phyloP scores from a whole-genome alignment of 2,329 filamentous ascomycete genomes.

The Clarireedia paspali region DNA sequence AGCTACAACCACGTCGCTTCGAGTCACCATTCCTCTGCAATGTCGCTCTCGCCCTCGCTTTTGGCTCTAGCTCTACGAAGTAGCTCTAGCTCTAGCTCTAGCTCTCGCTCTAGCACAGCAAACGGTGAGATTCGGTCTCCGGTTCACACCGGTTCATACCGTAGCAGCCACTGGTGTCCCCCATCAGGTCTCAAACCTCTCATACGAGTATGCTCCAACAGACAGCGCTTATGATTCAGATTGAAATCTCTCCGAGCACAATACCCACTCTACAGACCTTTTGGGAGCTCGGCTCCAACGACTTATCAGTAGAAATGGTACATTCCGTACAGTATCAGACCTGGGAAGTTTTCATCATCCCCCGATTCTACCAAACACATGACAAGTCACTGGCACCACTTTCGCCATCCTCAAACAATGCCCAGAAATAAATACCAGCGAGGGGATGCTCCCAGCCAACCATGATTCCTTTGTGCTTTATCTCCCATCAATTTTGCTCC shows the following conservation, averaged over 20 bases:
- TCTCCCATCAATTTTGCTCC: neutral
- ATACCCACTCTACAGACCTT: conserved; percentile 1
- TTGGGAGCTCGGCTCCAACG: neutral
- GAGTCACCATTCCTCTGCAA: neutral
- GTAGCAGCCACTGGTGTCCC: too few species aligned
- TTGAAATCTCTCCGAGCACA: conserved; percentile 8
- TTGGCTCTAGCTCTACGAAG: too few species aligned
- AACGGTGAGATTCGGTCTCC: too few species aligned
- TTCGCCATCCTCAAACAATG: conserved; percentile 5
- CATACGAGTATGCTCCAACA: neutral
- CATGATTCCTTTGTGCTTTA: neutral
- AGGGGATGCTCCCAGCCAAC: conserved; percentile 7
- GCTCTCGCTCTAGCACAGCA: too few species aligned
- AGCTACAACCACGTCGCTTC: neutral
- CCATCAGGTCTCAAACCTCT: neutral
- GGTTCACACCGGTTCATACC: too few species aligned
- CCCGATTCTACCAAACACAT: neutral
- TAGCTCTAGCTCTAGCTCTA: too few species aligned
- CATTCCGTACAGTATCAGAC: neutral
- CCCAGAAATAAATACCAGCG: conserved; percentile 3
- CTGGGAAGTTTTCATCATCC: neutral
- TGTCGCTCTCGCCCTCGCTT: too few species aligned
- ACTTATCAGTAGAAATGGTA: neutral
- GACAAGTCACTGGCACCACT: conserved; percentile 5
- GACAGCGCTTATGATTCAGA: conserved; percentile 9